Base-by-base conservation (phyloP, 139 green algal genomes). In the Volvox africanus region DNA sequence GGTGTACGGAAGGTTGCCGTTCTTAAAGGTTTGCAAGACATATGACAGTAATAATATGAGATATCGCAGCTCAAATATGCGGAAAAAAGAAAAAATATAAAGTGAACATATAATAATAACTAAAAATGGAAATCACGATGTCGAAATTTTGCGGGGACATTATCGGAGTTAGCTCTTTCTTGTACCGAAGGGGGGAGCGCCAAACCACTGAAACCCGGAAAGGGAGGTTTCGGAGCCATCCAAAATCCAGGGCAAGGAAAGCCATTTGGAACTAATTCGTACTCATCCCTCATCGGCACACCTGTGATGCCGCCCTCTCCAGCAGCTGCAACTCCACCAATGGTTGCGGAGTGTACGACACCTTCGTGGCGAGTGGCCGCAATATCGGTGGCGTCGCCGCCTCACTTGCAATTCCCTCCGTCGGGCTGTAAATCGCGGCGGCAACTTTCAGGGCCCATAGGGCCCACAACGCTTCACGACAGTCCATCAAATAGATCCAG, bases 251-350 rank as follows among this genome's bases (percentile, higher is more conserved):
- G 44, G 9, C 44, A 55, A 55, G n/a, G n/a, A 55, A 55, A 14
- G 44, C 44, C 44, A 14, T 55, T 55, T 55, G 5, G 5, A 14
- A 9, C 44, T 55, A 14, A 55, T 55, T 55, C 44, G 44, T 55
- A 55, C 44, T 55, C 9, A 55, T 55, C 44, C 9, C 44, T 5
- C 65, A 73, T 24, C 65, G 9, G 21, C 84, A 11, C 30, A 90
- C 86, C 86, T 62, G 55, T 5, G 50, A 77, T 22, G 73, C 55
- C 3, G 86, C 86, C 14, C 86, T 24, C 50, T 35, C 86, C 50
- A 61, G 36, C 44, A 90, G 73, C 50, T 90, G 80, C 9, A 90
- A n/a, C 86, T 90, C 86, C 71, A 90, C 73, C 28, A 90, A 32
- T 30, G 73, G 50, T 20, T 90, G 26, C 44, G 71, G 16, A 30